Conservation (phyloP, 495 filamentous ascomycete species). For the Lophiotrema nucula region DNA sequence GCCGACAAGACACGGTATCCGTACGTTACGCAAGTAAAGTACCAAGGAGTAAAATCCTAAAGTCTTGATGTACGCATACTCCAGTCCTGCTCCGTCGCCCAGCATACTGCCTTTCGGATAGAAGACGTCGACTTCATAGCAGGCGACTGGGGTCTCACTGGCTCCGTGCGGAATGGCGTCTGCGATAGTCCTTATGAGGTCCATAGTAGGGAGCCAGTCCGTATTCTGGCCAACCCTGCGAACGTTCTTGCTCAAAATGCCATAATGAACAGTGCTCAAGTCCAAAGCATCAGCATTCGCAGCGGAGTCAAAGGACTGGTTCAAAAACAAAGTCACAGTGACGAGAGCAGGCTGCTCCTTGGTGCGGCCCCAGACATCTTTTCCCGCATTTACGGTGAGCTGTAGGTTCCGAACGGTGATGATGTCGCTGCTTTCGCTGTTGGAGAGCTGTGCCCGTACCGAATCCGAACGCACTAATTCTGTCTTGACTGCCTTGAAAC, state of each 20-base stretch:
- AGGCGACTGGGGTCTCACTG: slow-evolving; percentile 2
- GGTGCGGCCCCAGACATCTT: slow-evolving; percentile 58
- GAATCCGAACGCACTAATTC: slow-evolving; percentile 8
- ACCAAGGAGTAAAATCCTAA: slow-evolving; percentile 18
- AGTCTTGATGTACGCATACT: not conserved
- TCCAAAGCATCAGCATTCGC: slow-evolving; percentile 50
- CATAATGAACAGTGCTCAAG: slow-evolving; percentile 60
- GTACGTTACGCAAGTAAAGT: slow-evolving; percentile 44
- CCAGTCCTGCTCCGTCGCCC: slow-evolving; percentile 35
- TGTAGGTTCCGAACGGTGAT: slow-evolving; percentile 52
- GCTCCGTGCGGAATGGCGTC: slow-evolving; percentile 4
- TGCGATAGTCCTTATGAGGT: slow-evolving; percentile 1
- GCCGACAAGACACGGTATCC: slow-evolving; percentile 59
- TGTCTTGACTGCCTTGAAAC: not conserved
- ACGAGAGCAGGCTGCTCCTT: slow-evolving; percentile 55
- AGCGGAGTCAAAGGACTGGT: slow-evolving; percentile 47
- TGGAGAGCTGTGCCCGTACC: not conserved
- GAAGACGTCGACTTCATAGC: slow-evolving; percentile 25
- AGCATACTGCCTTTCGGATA: slow-evolving; percentile 40
- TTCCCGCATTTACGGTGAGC: slow-evolving; percentile 43
- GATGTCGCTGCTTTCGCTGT: slow-evolving; percentile 19
- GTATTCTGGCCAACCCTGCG: slow-evolving; percentile 37
- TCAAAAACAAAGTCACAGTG: slow-evolving; percentile 51
- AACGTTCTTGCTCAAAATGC: slow-evolving; percentile 56
- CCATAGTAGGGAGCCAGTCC: slow-evolving; percentile 10